phyloP scores from a whole-genome alignment of 208 protist genomes.

The Trypanosoma conorhini region DNA sequence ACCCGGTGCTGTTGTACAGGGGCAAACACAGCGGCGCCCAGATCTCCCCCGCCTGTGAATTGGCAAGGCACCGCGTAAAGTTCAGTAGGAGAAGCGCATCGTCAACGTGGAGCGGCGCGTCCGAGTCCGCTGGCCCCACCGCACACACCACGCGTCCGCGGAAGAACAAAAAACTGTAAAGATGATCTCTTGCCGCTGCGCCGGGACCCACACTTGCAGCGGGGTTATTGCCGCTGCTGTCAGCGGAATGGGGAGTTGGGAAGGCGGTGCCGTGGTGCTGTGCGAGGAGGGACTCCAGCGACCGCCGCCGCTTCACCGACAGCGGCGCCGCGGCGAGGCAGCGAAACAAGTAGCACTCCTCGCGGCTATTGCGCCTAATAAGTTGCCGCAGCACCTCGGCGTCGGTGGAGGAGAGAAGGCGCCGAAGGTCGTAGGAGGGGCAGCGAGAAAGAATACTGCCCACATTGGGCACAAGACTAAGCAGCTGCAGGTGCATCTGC shows the following conservation, averaged over 20 bases:
- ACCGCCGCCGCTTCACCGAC: constrained; percentile 18
- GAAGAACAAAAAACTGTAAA: constrained; percentile 56
- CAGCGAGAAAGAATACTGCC: constrained; percentile 38
- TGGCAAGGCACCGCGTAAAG: constrained; percentile 47
- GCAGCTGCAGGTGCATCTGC: constrained; percentile 52
- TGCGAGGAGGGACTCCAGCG: constrained; percentile 17
- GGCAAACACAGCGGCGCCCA: constrained; percentile 83
- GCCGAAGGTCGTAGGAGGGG: constrained; percentile 62
- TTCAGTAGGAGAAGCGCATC: constrained; percentile 66
- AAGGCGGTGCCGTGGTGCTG: constrained; percentile 15
- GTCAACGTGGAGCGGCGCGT: constrained; percentile 35
- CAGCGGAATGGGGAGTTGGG: background rate
- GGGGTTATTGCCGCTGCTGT: background rate
- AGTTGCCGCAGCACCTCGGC: constrained; percentile 42
- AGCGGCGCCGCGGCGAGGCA: constrained; percentile 45
- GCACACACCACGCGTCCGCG: constrained; percentile 37
- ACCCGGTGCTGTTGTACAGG: constrained; percentile 68
- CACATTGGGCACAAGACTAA: constrained; percentile 61
- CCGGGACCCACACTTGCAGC: background rate
- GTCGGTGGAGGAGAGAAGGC: constrained; percentile 57
- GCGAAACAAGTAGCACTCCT: constrained; percentile 47
- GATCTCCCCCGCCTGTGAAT: constrained; percentile 48
- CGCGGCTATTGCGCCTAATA: constrained; percentile 44
- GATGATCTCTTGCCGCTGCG: constrained; percentile 29
- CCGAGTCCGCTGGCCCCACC: constrained; percentile 19